These are phyloP conservation scores for Zizania latifolia DNA, from an alignment of 176 grass and related monocot species.

Conservation along the genomic window DNA sequence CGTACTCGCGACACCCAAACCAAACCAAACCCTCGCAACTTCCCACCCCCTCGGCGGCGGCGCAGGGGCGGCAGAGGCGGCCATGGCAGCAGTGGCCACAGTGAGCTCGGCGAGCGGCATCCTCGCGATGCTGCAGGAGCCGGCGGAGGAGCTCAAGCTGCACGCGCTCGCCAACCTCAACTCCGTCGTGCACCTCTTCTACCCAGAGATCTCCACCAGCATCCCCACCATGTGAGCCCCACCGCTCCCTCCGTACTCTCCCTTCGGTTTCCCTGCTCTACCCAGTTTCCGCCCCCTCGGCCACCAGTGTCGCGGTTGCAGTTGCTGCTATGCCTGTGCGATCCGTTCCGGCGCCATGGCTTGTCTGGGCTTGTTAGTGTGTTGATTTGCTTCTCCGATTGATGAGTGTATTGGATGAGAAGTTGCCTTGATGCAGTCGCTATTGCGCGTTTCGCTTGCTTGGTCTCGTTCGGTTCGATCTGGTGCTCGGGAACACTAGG, in stretches of 20 bases:
- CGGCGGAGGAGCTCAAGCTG: constrained; percentile 77
- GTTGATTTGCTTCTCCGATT: constrained; percentile 1
- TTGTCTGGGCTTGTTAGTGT: background rate
- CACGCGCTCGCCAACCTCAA: constrained; percentile 86
- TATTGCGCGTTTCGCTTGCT: background rate
- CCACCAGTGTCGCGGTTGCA: background rate
- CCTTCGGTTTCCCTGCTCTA: background rate
- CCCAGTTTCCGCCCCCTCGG: background rate
- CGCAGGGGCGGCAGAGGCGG: constrained; percentile 6
- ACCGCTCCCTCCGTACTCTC: background rate
- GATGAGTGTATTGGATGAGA: background rate
- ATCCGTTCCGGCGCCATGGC: constrained; percentile 1
- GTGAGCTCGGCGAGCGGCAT: constrained; percentile 94
- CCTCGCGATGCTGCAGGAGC: constrained; percentile 89
- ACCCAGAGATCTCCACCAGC: constrained; percentile 99
- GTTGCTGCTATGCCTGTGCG: background rate
- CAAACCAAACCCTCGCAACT: constrained; percentile 23
- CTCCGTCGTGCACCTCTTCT: constrained; percentile 91
- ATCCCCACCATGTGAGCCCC: constrained; percentile 81
- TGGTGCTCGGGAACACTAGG: background rate
- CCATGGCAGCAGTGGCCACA: constrained; percentile 52
- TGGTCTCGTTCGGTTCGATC: constrained; percentile 19
- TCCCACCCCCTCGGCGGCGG: constrained; percentile 16
- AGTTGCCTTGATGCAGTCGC: background rate
- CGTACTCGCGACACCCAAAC: constrained; percentile 22